These are phyloP conservation scores for Nepenthes alata DNA, from an alignment of 179 eudicot genomes.

Conservation along the genomic window DNA sequence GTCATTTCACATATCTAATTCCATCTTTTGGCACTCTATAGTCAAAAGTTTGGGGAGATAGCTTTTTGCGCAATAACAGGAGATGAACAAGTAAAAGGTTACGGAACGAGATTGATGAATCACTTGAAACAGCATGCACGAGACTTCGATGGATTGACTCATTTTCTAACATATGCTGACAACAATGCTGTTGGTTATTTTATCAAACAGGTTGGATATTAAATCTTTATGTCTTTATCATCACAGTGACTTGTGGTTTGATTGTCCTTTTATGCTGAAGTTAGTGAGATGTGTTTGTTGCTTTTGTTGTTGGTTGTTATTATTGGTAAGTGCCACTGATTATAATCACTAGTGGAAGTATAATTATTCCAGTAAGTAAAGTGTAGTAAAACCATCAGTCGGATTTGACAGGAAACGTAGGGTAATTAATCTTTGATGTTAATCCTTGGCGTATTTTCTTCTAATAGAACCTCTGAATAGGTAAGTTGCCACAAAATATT, in stretches of 20 bases:
- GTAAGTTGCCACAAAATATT: too few species aligned
- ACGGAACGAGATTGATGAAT: constrained; percentile 97
- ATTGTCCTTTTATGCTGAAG: too few species aligned
- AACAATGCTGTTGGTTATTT: constrained; percentile 98
- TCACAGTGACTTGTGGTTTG: neutral
- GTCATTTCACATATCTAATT: constrained; percentile 2
- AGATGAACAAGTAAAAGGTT: constrained; percentile 98
- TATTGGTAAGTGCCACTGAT: too few species aligned
- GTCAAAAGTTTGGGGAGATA: constrained; percentile 97
- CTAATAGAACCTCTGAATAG: too few species aligned
- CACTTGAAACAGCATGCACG: constrained; percentile 96
- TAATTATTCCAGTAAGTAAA: too few species aligned
- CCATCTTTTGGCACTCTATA: constrained; percentile 16
- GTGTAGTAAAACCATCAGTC: too few species aligned
- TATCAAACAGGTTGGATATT: constrained; percentile 62
- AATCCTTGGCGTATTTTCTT: too few species aligned
- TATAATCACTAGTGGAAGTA: too few species aligned
- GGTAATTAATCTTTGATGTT: too few species aligned
- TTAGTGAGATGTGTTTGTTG: too few species aligned
- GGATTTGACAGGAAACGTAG: too few species aligned
- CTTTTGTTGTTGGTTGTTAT: too few species aligned
- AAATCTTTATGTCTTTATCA: neutral
- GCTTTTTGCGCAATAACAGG: constrained; percentile 98
- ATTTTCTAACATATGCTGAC: constrained; percentile 96
- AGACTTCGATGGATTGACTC: constrained; percentile 84